Base-by-base conservation (phyloP, 176 grass and related monocot species). In the Miscanthus lutarioriparius region DNA sequence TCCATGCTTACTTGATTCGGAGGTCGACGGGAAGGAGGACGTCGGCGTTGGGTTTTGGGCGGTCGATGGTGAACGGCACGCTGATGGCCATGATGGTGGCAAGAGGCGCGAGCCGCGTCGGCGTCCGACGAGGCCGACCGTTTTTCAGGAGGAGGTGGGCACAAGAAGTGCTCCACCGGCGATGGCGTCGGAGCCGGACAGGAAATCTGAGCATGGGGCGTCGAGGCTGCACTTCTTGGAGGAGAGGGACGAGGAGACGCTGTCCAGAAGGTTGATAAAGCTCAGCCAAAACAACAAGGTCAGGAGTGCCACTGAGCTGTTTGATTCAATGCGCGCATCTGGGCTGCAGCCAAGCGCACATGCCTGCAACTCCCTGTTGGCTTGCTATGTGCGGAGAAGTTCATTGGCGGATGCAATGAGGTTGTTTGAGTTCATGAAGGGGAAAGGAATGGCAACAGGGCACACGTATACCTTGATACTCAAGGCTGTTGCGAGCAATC, bases 381-480 rank as follows among this genome's bases (percentile, higher is more conserved):
- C 90, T 16, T 88, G 90, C 74, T 90, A 90, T 36, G 44, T 91
- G 3, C 80, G 95, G 3, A 86, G 64, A 74, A 48, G 87, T 48
- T 71, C 43, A 40, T 28, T 93, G 14, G 37, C 43, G 1, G 82
- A 98, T 67, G 96, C 93, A 2, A 54, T 92, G 78, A 87, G 53
- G 63, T 15, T 95, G 70, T 98, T 92, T 69, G 85, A 93, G 41
- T 93, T 87, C 76, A 86, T 93, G 74, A 89, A 67, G 79, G 79
- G 20, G 67, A 91, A 84, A 85, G 58, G 80, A 69, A 80, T 90
- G 28, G 64, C 87, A 27, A 95, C 88, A 10, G 87, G 87, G 3
- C 96, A 98, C 62, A 85, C 92, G 12, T 95, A 87, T 83, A 98
- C 92, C 48, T 77, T 98, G 87, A 79, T 95, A 66, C 89, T 98